Base-by-base conservation (phyloP, 345 rosid genomes). In the Excoecaria agallocha region DNA sequence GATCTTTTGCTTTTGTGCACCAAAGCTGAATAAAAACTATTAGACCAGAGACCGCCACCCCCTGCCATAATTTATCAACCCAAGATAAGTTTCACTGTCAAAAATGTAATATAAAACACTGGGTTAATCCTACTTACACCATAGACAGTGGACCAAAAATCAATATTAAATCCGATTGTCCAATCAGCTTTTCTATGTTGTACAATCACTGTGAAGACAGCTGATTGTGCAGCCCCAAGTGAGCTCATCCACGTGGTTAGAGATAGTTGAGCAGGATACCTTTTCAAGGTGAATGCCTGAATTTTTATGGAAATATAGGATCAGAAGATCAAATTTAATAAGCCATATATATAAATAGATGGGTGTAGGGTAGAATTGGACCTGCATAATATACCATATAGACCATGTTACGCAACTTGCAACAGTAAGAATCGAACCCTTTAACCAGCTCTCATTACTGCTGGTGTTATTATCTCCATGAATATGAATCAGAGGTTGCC, bases 351-450 rank as follows among this genome's bases (percentile, higher is more conserved):
- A 67, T 25, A 25, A 11, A 35, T 61, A 12, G 20, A 30, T 46
- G 7, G 8, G 38, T 41, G 19, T 9, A 8, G 39, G 30, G 10
- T 46, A 70, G 72, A 37, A 65, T 67, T 75, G 12, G 60, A 89
- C 92, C 92, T 88, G 93, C 95, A 90, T 86, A 69, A 88, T 88
- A 75, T 78, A 90, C 90, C 87, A 78, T 0, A 84, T 5, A 8
- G 92, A 88, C 89, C 90, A 90, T 30, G 85, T 52, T 68, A 90
- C 25, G 84, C 96, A 86, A 80, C 96, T 89, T 5, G 85, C 82
- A 65, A 86, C 80, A 0, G 85, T 76, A 30, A 90, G 89, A 66
- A 88, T 41, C 8, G 96, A 86, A 58, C 93, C 96, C 76, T 85
- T 85, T 48, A 87, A 35, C 96, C 93, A 89, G 72, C 80, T 66